Base-by-base conservation (phyloP, 345 rosid species). In the Kandelia obovata region DNA sequence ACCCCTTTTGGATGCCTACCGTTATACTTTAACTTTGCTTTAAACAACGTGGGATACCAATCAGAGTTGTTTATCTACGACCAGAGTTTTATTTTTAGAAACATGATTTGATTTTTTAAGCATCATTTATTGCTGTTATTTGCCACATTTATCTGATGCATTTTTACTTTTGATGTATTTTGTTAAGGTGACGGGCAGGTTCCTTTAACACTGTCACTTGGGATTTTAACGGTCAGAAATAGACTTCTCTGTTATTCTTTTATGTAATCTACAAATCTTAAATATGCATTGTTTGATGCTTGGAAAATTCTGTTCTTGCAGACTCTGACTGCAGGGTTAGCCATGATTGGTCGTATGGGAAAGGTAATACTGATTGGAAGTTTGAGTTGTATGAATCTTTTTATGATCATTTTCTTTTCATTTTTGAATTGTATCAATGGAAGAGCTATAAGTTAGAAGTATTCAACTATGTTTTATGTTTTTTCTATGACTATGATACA, bases 241-340 rank as follows among this genome's bases (percentile, higher is more conserved):
- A 27, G 25, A 70, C 35, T 64, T 10, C 53, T 78, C 37, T 66
- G 34, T 37, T 51, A 23, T 46, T 69, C 56, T 35, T 62, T 66
- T 13, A 7, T 32, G 37, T 11, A 11, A 32, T 65, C 23, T 77
- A 47, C 52, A 21, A 10, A 55, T 25, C 46, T 11, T 23, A 73
- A 39, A 23, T 52, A 20, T 53, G 9, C 60, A 30, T 65, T 55
- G 47, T 32, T 63, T 34, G 34, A 55, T 43, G 19, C 52, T 55
- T 35, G 27, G 37, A 43, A 62, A 58, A 53, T 53, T 53, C 47
- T 58, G 25, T 13, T 70, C 61, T 64, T 84, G 82, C 83, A 91
- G 97, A 89, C 96, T 66, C 81, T 94, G 83, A 89, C 96, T 19
- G 96, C 75, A 72, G 96, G 96, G 5, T 80, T 89, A 71, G 95